Evolutionary conservation across 2,329 filamentous ascomycete genomes (phyloP).

Genomic region (Diaporthe citriasiana): DNA sequence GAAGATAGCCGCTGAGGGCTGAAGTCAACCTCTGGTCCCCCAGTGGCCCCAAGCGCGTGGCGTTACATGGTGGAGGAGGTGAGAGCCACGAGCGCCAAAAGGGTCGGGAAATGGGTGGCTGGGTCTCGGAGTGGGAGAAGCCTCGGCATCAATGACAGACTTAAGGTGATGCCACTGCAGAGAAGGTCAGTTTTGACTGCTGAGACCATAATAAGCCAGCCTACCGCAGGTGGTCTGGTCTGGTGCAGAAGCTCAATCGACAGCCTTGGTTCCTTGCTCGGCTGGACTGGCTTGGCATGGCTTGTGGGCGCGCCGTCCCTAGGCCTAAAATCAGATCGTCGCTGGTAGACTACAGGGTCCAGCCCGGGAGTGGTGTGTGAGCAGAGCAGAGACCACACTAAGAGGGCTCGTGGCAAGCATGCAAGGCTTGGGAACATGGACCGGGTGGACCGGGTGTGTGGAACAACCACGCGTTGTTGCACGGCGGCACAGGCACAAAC

Average conservation of each 20-base stretch:
- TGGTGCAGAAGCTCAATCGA: slow-evolving; percentile 6
- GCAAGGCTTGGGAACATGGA: background rate
- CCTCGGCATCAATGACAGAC: slow-evolving; percentile 6
- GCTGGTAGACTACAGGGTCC: slow-evolving; percentile 31
- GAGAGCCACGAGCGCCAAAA: background rate
- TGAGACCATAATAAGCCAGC: background rate
- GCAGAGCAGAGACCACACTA: background rate
- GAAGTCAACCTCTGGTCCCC: background rate
- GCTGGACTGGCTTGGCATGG: slow-evolving; percentile 23
- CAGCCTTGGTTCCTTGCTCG: slow-evolving; percentile 15
- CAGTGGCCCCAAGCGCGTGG: background rate
- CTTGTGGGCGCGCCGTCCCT: slow-evolving; percentile 37
- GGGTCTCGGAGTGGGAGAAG: background rate
- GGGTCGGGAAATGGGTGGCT: background rate
- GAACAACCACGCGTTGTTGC: slow-evolving; percentile 10
- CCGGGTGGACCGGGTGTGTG: background rate
- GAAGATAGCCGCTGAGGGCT: background rate
- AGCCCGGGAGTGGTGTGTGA: slow-evolving; percentile 4
- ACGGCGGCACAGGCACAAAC: background rate
- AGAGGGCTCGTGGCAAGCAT: slow-evolving; percentile 30
- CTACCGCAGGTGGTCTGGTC: background rate
- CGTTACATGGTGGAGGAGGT: slow-evolving; percentile 26
- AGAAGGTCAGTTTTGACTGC: background rate
- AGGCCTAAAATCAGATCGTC: slow-evolving; percentile 31
- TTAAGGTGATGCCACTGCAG: background rate